These are phyloP conservation scores for Mycena galopus DNA, from an alignment of 768 basidiomycete species.

Conservation along the genomic window DNA sequence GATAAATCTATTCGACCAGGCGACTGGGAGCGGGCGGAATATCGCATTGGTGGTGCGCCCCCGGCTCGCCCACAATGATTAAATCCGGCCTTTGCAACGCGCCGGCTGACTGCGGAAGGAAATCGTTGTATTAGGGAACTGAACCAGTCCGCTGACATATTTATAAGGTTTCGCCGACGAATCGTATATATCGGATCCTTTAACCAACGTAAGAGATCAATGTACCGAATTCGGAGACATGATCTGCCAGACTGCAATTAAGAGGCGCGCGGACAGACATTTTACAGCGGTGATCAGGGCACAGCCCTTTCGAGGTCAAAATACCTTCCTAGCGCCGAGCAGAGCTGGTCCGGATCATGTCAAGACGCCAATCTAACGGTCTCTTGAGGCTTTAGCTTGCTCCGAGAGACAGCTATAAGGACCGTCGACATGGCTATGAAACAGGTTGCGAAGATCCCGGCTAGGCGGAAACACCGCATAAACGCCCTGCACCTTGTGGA, in stretches of 20 bases:
- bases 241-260: constrained; percentile 38
- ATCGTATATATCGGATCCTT: constrained; percentile 16
- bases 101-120: constrained; percentile 11
- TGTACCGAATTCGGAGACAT: constrained; percentile 25
- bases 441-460: not conserved
- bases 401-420: not conserved
- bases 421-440: constrained; percentile 6
- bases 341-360: constrained; percentile 26
- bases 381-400: not conserved
- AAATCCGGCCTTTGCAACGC: not conserved
- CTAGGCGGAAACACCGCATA: constrained; percentile 1
- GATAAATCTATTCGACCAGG: constrained; percentile 81
- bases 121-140: constrained; percentile 20
- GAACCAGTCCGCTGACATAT: constrained; percentile 33
- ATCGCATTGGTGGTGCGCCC: constrained; percentile 69
- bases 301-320: not conserved
- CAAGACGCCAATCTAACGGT: not conserved
- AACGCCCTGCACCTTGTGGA: constrained; percentile 20
- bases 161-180: constrained; percentile 27
- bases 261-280: constrained; percentile 13
- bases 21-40: constrained; percentile 79
- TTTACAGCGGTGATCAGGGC: not conserved
- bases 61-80: constrained; percentile 39
- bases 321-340: constrained; percentile 14
- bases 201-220: constrained; percentile 28